Evolutionary conservation across 768 basidiomycete species (phyloP).

Genomic region (Sutorius australiensis): DNA sequence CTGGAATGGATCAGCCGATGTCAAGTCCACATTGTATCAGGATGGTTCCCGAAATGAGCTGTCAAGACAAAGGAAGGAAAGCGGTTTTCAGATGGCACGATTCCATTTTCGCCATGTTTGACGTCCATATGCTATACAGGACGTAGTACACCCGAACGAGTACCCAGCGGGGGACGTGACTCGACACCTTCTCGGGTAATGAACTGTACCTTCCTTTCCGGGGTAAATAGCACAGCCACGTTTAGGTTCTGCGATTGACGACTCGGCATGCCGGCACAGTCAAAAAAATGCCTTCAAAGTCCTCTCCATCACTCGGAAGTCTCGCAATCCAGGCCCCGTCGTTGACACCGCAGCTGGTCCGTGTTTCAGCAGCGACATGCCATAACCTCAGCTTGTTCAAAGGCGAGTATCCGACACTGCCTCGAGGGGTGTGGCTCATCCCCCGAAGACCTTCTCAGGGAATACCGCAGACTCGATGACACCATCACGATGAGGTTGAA

Average conservation of each 20-base stretch:
- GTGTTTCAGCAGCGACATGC: constrained; percentile 71
- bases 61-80: constrained; percentile 11
- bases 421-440: constrained; percentile 12
- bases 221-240: constrained; percentile 14
- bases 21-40: constrained; percentile 17
- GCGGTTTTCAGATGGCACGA: neutral
- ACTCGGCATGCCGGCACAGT: constrained; percentile 27
- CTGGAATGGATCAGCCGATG: constrained; percentile 22
- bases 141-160: neutral
- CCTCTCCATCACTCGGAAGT: constrained; percentile 57
- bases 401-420: constrained; percentile 32
- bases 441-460: constrained; percentile 67
- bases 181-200: too few species aligned
- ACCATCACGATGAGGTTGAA: constrained; percentile 77
- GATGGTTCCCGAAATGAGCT: constrained; percentile 21
- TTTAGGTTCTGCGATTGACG: constrained; percentile 21
- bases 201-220: constrained; percentile 33
- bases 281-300: constrained; percentile 37
- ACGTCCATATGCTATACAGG: neutral
- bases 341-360: constrained; percentile 57
- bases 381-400: constrained; percentile 76
- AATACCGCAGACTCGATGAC: constrained; percentile 80
- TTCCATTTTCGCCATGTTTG: neutral
- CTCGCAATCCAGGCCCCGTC: constrained; percentile 65
- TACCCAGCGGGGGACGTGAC: too few species aligned